phyloP scores from a whole-genome alignment of 768 basidiomycete species.

The Brasilioporus rufonigricans region DNA sequence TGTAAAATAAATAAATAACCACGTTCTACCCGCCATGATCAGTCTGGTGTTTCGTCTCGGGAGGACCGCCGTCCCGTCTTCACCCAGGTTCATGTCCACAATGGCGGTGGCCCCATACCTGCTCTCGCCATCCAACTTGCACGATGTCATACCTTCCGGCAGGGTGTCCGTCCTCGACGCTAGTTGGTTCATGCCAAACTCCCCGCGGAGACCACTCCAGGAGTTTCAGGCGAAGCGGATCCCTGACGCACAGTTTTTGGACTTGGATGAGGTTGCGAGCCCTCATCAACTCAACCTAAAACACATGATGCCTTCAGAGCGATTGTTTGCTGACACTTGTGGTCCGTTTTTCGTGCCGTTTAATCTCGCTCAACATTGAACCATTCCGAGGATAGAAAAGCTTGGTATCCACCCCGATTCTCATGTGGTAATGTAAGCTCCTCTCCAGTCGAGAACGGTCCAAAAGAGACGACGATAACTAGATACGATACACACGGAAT shows the following conservation, averaged over 20 bases:
- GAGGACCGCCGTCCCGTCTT: constrained; percentile 1
- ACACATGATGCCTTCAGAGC: constrained; percentile 87
- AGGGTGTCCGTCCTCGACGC: constrained; percentile 58
- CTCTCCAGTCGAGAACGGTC: background rate
- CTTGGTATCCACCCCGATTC: constrained; percentile 72
- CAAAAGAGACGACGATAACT: constrained; percentile 8
- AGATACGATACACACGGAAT: constrained; percentile 91
- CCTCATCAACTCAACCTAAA: constrained; percentile 76
- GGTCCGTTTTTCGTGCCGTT: constrained; percentile 46
- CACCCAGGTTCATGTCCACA: constrained; percentile 38
- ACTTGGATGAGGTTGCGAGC: constrained; percentile 77
- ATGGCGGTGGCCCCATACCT: constrained; percentile 43
- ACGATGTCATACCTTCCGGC: constrained; percentile 35
- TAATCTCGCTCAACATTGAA: constrained; percentile 5
- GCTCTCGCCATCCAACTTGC: constrained; percentile 50
- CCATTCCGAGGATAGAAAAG: constrained; percentile 43
- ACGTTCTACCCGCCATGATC: background rate
- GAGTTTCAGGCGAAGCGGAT: constrained; percentile 71
- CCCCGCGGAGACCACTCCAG: constrained; percentile 61
- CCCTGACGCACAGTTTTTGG: constrained; percentile 70
- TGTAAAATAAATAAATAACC: constrained; percentile 17
- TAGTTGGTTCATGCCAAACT: constrained; percentile 94
- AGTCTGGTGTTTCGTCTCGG: constrained; percentile 7
- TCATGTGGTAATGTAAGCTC: constrained; percentile 77
- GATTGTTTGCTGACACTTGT: constrained; percentile 74